Base-by-base conservation (phyloP, 345 rosid genomes). In the Erysimum cheiranthoides region DNA sequence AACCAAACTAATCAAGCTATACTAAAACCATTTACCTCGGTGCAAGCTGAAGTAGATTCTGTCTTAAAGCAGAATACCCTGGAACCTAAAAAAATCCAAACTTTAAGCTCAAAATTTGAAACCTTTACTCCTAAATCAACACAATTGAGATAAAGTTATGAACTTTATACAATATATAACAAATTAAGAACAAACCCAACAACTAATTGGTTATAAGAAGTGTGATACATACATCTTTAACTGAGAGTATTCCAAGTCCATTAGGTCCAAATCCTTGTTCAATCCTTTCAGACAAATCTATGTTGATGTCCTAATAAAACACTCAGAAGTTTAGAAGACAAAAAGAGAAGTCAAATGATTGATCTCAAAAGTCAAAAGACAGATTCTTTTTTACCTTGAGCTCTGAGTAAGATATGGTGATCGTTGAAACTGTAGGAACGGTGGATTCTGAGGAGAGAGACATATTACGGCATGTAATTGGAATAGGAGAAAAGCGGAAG, bases 191-290 rank as follows among this genome's bases (percentile, higher is more conserved):
- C 49, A 45, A 45, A 14, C 6, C 18, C 18, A 45, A n/a, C 8
- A n/a, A n/a, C 3, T 0, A n/a, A 0, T n/a, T 0, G 50, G 3
- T 0, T 45, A 3, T n/a, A 45, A n/a, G 50, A 45, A 45, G 21
- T 13, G 47, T 43, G 45, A 18, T 11, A 3, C 69, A 5, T 85
- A 90, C 98, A 59, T 84, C 89, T 13, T 86, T 80, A 70, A 94
- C 74, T 14, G 96, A 82, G 43, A 94, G 78, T 67, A 94, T 91
- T 53, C 98, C 98, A 30, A 91, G 88, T 39, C 95, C 98, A 46
- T 85, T 82, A 13, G 93, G 89, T 83, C 98, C 97, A 56, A 94
- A 87, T 35, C 93, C 98, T 80, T 86, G 74, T 78, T 87, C 93
- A 68, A 94, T 94, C 86, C 85, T 88, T 67, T 9, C 40, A 12